Percentiles rank a stretch among this genome's conserved stretches.
phyloP scores from a whole-genome alignment of 306 rosid genomes.

The Cicer bijugum region DNA sequence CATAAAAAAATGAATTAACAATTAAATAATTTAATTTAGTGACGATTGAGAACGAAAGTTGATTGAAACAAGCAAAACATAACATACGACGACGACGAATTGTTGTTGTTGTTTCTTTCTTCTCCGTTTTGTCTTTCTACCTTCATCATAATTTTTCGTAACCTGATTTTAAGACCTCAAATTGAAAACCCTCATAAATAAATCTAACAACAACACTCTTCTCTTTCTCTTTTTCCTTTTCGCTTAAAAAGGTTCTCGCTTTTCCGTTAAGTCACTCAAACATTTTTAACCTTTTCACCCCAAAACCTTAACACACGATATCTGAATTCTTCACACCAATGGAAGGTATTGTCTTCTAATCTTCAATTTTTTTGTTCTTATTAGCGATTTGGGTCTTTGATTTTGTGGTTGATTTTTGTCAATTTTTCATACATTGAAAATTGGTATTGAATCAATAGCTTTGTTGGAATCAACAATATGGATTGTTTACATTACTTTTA shows the following conservation, averaged over 20 bases:
- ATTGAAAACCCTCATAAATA: slow-evolving; percentile 40
- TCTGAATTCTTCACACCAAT: slow-evolving; percentile 53
- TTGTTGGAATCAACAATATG: slow-evolving; percentile 34
- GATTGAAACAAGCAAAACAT: slow-evolving; percentile 51
- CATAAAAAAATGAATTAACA: neutral
- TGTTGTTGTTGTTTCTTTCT: slow-evolving; percentile 27
- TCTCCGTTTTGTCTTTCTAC: slow-evolving; percentile 40
- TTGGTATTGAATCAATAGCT: slow-evolving; percentile 45
- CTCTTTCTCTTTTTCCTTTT: slow-evolving; percentile 39
- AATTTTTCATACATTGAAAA: slow-evolving; percentile 41
- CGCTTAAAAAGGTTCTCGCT: slow-evolving; percentile 49
- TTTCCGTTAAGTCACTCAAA: slow-evolving; percentile 49
- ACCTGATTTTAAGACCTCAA: slow-evolving; percentile 43
- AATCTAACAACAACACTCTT: neutral
- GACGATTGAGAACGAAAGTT: slow-evolving; percentile 41
- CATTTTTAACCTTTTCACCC: slow-evolving; percentile 35
- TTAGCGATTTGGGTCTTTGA: slow-evolving; percentile 52
- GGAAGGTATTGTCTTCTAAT: slow-evolving; percentile 68
- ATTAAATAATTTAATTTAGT: neutral
- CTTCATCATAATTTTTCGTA: slow-evolving; percentile 45
- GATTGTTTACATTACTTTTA: slow-evolving; percentile 41
- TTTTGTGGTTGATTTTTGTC: slow-evolving; percentile 41
- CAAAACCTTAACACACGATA: slow-evolving; percentile 37
- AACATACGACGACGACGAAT: slow-evolving; percentile 21
- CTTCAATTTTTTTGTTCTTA: slow-evolving; percentile 23